Base-by-base conservation (phyloP, 352 stramenopile species). In the Pythium rishiriense region DNA sequence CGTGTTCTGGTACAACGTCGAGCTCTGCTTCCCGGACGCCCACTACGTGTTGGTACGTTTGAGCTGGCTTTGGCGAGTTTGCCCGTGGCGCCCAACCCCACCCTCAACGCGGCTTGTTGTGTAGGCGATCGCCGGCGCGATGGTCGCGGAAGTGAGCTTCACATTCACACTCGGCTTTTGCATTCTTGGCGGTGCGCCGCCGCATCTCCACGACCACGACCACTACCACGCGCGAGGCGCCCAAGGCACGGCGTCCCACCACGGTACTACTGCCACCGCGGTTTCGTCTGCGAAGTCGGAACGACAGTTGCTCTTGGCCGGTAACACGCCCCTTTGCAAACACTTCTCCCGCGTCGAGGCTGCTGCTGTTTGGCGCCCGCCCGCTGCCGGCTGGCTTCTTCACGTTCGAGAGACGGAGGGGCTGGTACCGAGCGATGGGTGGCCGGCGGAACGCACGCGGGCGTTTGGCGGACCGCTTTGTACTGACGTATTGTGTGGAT, bases 121-220 rank as follows among this genome's bases (percentile, higher is more conserved):
- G n/a, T 12, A 92, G 83, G 76, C 65, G 10, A 77, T 91, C 22
- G 74, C 78, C 6, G 76, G 57, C 1, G 79, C 76, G 28, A 74
- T 93, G 57, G 74, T 91, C 14, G 72, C 77, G 0, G 81, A 93
- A 69, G 81, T 90, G 61, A 81, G 74, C 61, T 91, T 93, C 62
- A 91, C 82, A 6, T 75, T 80, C 50, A 79, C 75, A 31, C 72
- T 93, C 19, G 84, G 82, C n/a, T 68, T 91, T 24, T 93, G 84
- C 48, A 81, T 93, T 33, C 52, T 93, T 26, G 68, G 69, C 25
- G 77, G 85, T 43, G 66, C 62, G 21, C 76, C 73, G 21, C 39
- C 58, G 10, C 71, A 82, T 33, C 15, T 46, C 33, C 47, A 33
- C 6, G n/a, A 65, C 19, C 50, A 54, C 28, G 51, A 62, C 37